These are phyloP conservation scores for Candida jianshihensis DNA, from an alignment of 805 yeast species.

Conservation along the genomic window DNA sequence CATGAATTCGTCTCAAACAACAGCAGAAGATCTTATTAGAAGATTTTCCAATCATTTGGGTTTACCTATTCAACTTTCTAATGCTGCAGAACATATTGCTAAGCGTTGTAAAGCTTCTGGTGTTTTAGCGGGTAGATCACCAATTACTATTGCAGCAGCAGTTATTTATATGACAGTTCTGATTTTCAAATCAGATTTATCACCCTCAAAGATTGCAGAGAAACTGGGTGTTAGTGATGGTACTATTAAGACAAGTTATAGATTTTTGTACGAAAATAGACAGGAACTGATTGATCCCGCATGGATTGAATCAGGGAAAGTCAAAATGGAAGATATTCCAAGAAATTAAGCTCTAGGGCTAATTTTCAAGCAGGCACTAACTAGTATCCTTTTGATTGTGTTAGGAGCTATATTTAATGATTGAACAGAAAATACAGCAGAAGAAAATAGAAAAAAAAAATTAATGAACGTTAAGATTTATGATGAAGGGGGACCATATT, in stretches of 20 bases:
- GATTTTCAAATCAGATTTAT: slow-evolving; percentile 72
- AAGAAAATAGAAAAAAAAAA: too few species aligned
- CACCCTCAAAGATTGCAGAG: slow-evolving; percentile 80
- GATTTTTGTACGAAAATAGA: slow-evolving; percentile 68
- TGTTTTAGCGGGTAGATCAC: slow-evolving; percentile 92
- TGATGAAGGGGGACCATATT: too few species aligned
- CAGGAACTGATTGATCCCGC: slow-evolving; percentile 66
- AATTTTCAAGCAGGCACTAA: too few species aligned
- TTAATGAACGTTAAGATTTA: too few species aligned
- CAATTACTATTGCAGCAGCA: slow-evolving; percentile 96
- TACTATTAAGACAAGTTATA: slow-evolving; percentile 88
- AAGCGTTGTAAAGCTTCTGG: slow-evolving; percentile 85
- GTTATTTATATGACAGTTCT: slow-evolving; percentile 90
- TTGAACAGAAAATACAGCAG: too few species aligned
- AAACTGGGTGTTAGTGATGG: slow-evolving; percentile 96
- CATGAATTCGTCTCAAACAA: slow-evolving; percentile 70
- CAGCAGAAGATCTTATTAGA: slow-evolving; percentile 90
- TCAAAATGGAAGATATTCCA: slow-evolving; percentile 37
- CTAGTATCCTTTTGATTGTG: not conserved
- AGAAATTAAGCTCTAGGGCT: slow-evolving; percentile 5
- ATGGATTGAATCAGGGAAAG: slow-evolving; percentile 68
- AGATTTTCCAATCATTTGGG: slow-evolving; percentile 96
- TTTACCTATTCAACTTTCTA: slow-evolving; percentile 72
- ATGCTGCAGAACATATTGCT: slow-evolving; percentile 91
- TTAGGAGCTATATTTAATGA: too few species aligned